Percentiles rank a stretch among this genome's conserved stretches.
Conservation (phyloP, 306 rosid genomes). For the barrel medic (Medicago truncatula) region DNA sequence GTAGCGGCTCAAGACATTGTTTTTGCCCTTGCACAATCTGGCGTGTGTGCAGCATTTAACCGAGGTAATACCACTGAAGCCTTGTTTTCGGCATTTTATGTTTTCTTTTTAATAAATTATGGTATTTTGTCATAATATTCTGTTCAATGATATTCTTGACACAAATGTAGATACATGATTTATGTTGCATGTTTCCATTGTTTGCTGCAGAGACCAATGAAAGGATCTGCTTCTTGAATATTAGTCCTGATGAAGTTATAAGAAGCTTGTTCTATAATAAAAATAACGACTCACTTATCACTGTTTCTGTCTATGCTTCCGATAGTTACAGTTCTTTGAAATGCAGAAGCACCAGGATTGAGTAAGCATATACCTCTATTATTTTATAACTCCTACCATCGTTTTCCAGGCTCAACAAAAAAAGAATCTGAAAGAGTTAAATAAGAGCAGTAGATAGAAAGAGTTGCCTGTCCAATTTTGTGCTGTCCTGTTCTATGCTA, state of each 20-base stretch:
- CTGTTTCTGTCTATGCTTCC: slow-evolving; percentile 97
- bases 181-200: slow-evolving; percentile 28
- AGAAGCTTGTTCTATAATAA: slow-evolving; percentile 91
- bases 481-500: slow-evolving; percentile 37
- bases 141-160: slow-evolving; percentile 5
- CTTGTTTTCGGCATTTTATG: slow-evolving; percentile 12
- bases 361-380: slow-evolving; percentile 57
- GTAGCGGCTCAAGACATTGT: slow-evolving; percentile 61
- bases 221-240: slow-evolving; percentile 92
- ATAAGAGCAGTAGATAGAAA: slow-evolving; percentile 4
- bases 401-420: slow-evolving; percentile 2
- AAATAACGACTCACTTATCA: slow-evolving; percentile 94
- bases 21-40: slow-evolving; percentile 67
- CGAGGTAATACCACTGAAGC: slow-evolving; percentile 45
- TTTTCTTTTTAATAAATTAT: not conserved
- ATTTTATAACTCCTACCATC: not conserved
- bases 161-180: slow-evolving; percentile 31
- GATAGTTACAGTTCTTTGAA: slow-evolving; percentile 97
- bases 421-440: not conserved
- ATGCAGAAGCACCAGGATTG: slow-evolving; percentile 94
- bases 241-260: slow-evolving; percentile 94
- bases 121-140: slow-evolving; percentile 3
- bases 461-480: slow-evolving; percentile 33
- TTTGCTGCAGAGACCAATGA: slow-evolving; percentile 82
- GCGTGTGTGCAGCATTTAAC: slow-evolving; percentile 67